Evolutionary conservation across 768 basidiomycete genomes (phyloP).

Genomic region (Trametes sanguinea): DNA sequence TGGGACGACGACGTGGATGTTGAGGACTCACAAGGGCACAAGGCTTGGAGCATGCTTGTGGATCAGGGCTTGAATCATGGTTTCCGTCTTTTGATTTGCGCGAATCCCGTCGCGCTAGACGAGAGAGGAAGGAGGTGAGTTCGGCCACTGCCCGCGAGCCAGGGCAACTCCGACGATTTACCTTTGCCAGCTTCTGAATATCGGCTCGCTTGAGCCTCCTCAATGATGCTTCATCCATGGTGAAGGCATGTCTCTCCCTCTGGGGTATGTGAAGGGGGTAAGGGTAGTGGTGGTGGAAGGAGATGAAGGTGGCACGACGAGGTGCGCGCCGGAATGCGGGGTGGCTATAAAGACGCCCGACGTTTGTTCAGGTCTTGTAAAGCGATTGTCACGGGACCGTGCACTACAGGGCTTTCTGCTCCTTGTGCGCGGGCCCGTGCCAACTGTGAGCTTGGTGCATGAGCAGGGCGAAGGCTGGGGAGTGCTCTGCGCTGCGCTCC

Average conservation of each 20-base stretch:
- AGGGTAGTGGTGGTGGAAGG: background rate
- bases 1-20: background rate
- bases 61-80: background rate
- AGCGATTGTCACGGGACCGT: background rate
- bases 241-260: background rate
- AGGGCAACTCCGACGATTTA: background rate
- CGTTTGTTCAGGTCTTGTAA: background rate
- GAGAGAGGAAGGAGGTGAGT: no score
- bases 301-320: background rate
- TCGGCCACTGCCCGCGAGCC: background rate
- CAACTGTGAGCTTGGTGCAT: no score
- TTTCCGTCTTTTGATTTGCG: background rate
- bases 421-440: no score
- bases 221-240: background rate
- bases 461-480: no score
- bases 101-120: background rate
- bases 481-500: no score
- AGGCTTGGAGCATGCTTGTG: background rate
- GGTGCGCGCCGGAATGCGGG: background rate
- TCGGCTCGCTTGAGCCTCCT: background rate
- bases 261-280: background rate
- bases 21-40: background rate
- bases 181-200: slow-evolving; percentile 1
- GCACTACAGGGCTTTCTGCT: background rate
- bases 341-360: background rate